Evolutionary conservation across 1,139 yeast species (phyloP).

Genomic region (Hanseniaspora uvarum): DNA sequence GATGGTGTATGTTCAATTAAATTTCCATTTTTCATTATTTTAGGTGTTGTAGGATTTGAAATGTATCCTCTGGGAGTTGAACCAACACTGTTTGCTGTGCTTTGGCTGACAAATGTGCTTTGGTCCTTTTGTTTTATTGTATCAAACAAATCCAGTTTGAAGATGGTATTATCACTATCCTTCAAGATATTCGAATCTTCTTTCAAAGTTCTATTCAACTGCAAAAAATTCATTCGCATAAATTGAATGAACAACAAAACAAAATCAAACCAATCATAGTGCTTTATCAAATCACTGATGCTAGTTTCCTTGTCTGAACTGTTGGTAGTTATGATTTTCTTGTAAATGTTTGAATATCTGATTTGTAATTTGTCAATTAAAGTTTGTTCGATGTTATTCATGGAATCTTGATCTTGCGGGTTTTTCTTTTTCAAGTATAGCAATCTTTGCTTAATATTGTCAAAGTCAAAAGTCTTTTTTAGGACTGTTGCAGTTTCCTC

Average conservation of each 20-base stretch:
- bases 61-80: constrained; percentile 12
- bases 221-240: constrained; percentile 58
- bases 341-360: constrained; percentile 5
- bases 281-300: constrained; percentile 46
- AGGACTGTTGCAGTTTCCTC: not conserved
- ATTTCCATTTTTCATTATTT: not conserved
- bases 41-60: constrained; percentile 15
- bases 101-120: constrained; percentile 24
- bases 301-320: constrained; percentile 38
- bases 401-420: constrained; percentile 58
- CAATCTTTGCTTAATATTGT: constrained; percentile 49
- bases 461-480: constrained; percentile 57
- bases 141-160: constrained; percentile 24
- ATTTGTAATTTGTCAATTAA: constrained; percentile 11
- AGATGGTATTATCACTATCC: constrained; percentile 32
- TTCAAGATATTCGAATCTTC: constrained; percentile 30
- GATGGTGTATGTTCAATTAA: not conserved
- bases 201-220: constrained; percentile 44
- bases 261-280: constrained; percentile 66
- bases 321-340: not conserved
- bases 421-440: constrained; percentile 39
- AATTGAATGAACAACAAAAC: constrained; percentile 68
- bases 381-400: constrained; percentile 31
- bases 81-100: constrained; percentile 19
- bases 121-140: constrained; percentile 24